Base-by-base conservation (phyloP, 495 filamentous ascomycete genomes). In the Penicillium pancosmium region DNA sequence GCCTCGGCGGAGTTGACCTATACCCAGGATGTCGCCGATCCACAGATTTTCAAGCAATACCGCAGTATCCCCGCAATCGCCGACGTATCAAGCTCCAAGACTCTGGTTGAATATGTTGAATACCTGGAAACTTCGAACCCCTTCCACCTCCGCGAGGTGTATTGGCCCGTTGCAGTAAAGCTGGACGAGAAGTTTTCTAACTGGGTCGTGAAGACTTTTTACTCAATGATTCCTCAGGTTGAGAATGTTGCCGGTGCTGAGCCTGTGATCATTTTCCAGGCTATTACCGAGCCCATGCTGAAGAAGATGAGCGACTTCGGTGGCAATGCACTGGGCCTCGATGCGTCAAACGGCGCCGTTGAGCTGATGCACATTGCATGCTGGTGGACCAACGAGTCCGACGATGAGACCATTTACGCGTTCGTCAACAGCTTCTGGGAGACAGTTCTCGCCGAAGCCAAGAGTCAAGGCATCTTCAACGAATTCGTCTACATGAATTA, bases 401-500 rank as follows among this genome's bases (percentile, higher is more conserved):
- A 77, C 27, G 80, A 81, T 43, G 49, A 56, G 3, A 56, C 56
- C 4, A 44, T 70, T 13, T 68, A 68, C 13, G 38, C 19, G 13
- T 68, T 68, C 35, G 40, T 62, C 51, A 50, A 65, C 34, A 53
- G 49, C 12, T 70, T 68, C 62, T 64, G 44, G 47, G 46, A 57
- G 19, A 50, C 54, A 48, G 58, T 63, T 12, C 51, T 56, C 15
- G 69, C 69, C 7, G 61, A 78, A 21, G 79, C 84, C 1, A 71
- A 78, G 55, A 61, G 56, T 15, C 59, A 76, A 46, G 73, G 73
- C 0, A 16, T 83, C 23, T 66, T 73, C 40, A 67, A 84, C 52
- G 72, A 79, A 35, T 90, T 82, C 53, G 64, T 88, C 27, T 88
- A 88, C 60, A 76, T 84, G 59, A 84, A 85, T 56, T 80, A 80